Evolutionary conservation across 768 basidiomycete genomes (phyloP), one percentile per base, ranked within the genome.

Genomic region (Mycena rebaudengoi): DNA sequence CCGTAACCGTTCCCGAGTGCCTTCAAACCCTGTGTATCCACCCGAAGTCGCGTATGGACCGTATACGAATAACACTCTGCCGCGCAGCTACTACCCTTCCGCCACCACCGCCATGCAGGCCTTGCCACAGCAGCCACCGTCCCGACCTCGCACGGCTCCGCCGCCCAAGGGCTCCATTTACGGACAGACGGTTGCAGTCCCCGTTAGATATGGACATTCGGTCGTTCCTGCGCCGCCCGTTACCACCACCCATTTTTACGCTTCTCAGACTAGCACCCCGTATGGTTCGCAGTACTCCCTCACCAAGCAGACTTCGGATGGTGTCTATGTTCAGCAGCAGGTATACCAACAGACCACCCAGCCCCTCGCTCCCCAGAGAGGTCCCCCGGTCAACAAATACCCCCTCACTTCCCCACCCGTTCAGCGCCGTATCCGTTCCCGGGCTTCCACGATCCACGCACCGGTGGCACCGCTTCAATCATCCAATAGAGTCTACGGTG

Each of bases 391-490:
- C 5, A 43, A 65, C 52, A 41, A 46, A 28, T 50, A 43, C 0
- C 64, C 64, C 7, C 46, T 60, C n/a, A n/a, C n/a, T n/a, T n/a
- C n/a, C n/a, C n/a, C n/a, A n/a, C n/a, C n/a, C n/a, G n/a, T n/a
- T n/a, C n/a, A n/a, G 64, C 64, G 5, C 64, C n/a, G 7, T 60
- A 65, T 46, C 64, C 64, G 13, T 55, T 49, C 57, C 64, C 64
- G 10, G 30, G 51, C 32, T 28, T 57, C 49, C 21, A 28, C 32
- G 10, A 51, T 60, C 25, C 44, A 35, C 2, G 23, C 37, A 4
- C 29, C 51, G 5, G 21, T 18, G 2, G 29, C 39, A 18, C 11
- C 23, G 1, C 33, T 26, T n/a, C n/a, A n/a, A n/a, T n/a, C n/a
- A n/a, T n/a, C n/a, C n/a, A n/a, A n/a, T n/a, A n/a, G n/a, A n/a